Conservation (phyloP, 495 filamentous ascomycete species). For the Lepidopterella palustris region DNA sequence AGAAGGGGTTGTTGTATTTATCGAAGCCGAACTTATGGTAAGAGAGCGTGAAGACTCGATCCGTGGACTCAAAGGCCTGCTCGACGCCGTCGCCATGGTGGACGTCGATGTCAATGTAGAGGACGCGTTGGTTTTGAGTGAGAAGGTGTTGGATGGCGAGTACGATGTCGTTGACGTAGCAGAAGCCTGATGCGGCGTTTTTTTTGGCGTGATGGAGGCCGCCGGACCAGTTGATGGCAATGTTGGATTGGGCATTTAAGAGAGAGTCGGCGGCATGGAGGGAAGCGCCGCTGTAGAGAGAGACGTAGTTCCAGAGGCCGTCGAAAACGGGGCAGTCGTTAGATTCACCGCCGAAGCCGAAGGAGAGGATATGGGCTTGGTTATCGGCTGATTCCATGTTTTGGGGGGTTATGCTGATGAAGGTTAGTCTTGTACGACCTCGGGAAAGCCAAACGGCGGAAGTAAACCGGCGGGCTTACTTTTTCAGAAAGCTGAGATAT, state of each 20-base stretch:
- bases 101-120: constrained; percentile 98
- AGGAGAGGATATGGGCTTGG: constrained; percentile 40
- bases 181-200: constrained; percentile 88
- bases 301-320: constrained; percentile 90
- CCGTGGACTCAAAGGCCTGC: constrained; percentile 92
- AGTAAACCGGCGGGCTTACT: constrained; percentile 37
- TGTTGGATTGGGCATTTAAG: constrained; percentile 76
- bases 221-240: constrained; percentile 98
- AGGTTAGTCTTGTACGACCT: constrained; percentile 2
- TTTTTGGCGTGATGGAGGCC: constrained; percentile 98
- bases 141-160: constrained; percentile 87
- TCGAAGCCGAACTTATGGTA: constrained; percentile 93
- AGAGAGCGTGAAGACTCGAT: constrained; percentile 91
- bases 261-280: constrained; percentile 89
- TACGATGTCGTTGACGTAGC: constrained; percentile 98
- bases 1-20: constrained; percentile 49
- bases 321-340: constrained; percentile 95
- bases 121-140: constrained; percentile 78
- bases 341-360: constrained; percentile 67
- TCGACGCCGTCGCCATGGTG: constrained; percentile 98
- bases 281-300: constrained; percentile 83
- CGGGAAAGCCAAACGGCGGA: background rate
- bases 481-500: constrained; percentile 78
- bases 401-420: constrained; percentile 41
- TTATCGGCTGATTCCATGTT: constrained; percentile 35